These are phyloP conservation scores for Myxozyma geophila DNA, from an alignment of 805 yeast species.

Conservation along the genomic window DNA sequence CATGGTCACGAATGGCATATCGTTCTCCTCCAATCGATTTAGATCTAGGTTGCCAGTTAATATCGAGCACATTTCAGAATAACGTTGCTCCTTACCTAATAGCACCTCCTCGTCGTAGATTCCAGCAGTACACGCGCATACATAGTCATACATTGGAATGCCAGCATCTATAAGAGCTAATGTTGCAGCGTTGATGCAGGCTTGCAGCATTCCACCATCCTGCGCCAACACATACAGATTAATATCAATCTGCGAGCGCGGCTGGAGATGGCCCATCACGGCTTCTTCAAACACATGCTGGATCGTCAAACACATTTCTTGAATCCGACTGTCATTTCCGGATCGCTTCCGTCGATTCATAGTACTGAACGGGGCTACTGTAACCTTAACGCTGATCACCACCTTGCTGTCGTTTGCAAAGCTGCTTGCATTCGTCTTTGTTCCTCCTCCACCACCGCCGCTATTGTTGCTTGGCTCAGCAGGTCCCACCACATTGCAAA, in stretches of 20 bases:
- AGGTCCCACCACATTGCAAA: constrained; percentile 88
- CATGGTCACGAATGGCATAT: constrained; percentile 76
- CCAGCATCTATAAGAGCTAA: constrained; percentile 94
- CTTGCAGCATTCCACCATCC: constrained; percentile 86
- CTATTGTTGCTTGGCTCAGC: constrained; percentile 67
- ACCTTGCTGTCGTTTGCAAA: constrained; percentile 54
- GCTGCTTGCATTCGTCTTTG: neutral
- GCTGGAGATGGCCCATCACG: constrained; percentile 72
- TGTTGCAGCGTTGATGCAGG: constrained; percentile 82
- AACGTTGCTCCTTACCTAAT: constrained; percentile 44
- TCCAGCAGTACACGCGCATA: constrained; percentile 80
- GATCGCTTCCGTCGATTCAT: constrained; percentile 71
- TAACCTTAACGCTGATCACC: constrained; percentile 63
- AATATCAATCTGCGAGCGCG: constrained; percentile 80
- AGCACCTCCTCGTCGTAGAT: constrained; percentile 76
- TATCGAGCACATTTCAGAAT: no score
- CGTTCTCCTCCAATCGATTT: constrained; percentile 80
- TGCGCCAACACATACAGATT: constrained; percentile 78
- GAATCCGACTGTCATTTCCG: constrained; percentile 58
- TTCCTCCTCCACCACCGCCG: neutral
- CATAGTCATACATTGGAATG: constrained; percentile 88
- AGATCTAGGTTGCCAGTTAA: constrained; percentile 54
- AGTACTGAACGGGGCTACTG: constrained; percentile 80
- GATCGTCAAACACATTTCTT: constrained; percentile 45
- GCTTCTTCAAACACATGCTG: constrained; percentile 54